These are phyloP conservation scores for Eucalyptus pauciflora DNA, from an alignment of 345 rosid species.

Conservation along the genomic window DNA sequence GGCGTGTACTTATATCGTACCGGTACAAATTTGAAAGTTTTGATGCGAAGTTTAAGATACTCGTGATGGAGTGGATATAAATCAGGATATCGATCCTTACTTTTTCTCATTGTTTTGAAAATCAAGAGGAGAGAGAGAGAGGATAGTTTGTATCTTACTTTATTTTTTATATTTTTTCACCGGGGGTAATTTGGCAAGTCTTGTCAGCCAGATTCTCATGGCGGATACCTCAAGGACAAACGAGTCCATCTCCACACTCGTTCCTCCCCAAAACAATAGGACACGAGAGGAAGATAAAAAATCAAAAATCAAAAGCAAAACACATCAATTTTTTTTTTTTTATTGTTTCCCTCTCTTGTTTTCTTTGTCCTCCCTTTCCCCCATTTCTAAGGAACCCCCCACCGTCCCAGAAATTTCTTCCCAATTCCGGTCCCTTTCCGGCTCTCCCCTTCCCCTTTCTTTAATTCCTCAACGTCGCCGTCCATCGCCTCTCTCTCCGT, in stretches of 20 bases:
- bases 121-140: not conserved
- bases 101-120: not conserved
- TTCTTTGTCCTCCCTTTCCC: not conserved
- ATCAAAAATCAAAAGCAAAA: not conserved
- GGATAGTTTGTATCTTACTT: too few species aligned
- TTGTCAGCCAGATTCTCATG: conserved; percentile 5
- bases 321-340: too few species aligned
- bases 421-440: not conserved
- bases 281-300: not conserved
- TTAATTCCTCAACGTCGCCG: not conserved
- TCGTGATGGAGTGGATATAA: not conserved
- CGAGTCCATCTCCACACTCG: not conserved
- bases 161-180: fast-evolving
- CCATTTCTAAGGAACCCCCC: not conserved
- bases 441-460: not conserved
- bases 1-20: not conserved
- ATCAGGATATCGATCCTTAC: fast-evolving
- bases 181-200: not conserved
- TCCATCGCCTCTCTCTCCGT: not conserved
- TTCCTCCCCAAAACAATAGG: not conserved
- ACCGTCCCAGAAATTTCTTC: not conserved
- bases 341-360: not conserved
- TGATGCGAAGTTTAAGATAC: not conserved
- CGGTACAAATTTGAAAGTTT: not conserved
- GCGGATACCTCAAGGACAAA: conserved; percentile 7